Evolutionary conservation across 768 basidiomycete genomes (phyloP), one percentile per base, ranked within the genome.

Genomic region (Kwoniella heveanensis): DNA sequence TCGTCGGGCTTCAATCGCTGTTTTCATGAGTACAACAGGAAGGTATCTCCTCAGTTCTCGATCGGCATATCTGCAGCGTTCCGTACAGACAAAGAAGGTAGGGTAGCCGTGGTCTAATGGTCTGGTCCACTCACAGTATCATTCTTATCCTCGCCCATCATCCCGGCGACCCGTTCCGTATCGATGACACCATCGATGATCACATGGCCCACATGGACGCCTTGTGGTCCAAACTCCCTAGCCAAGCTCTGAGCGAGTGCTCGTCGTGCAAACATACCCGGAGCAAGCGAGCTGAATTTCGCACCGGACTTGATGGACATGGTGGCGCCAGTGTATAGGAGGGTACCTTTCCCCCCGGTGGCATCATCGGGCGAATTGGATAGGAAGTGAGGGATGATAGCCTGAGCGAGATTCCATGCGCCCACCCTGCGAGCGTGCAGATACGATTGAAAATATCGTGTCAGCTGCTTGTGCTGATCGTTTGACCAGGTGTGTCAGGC

Each of bases 201-300:
- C 47, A 77, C 67, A 68, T 79, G 76, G 0, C 73, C 72, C 21
- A 80, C 78, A 53, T 81, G 80, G 2, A 81, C 70, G 13, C 74
- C 77, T 49, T 79, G 57, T 0, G 74, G 71, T 1, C 73, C 74
- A 26, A 75, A 81, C 50, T 81, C 80, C 5, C 79, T 48, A 0
- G 80, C 80, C 10, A 81, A 67, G 0, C 63, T 70, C 65, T 77
- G 76, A 4, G 73, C 63, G 1, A 77, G 54, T 0, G 68, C 69
- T 44, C 76, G 61, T 26, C 71, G 50, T 1, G 72, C 76, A 57
- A 76, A 75, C 68, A 71, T 72, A 5, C 57, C 64, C 4, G 76
- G 72, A n/a, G 76, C 71, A 51, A 68, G 60, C 25, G 66, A 57
- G 21, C 51, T 54, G 58, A 71, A 71, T 39, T 37, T 49, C n/a